Conservation (phyloP, 1,139 yeast genomes). For the Taphrina sp. region DNA sequence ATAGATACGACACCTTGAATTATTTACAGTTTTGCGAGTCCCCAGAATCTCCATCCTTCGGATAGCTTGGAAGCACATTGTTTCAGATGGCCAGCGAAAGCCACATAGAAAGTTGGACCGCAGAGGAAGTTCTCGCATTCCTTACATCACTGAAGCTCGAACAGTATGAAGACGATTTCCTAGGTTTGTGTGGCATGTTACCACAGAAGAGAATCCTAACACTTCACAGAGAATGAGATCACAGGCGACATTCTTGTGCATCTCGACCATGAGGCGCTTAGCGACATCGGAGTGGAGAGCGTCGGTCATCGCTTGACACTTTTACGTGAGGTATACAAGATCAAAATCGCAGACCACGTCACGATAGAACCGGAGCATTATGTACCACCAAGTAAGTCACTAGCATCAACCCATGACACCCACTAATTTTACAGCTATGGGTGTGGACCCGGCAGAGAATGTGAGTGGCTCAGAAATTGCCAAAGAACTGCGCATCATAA, state of each 20-base stretch:
- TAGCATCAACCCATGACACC: neutral
- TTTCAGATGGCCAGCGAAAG: constrained; percentile 1
- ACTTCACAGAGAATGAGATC: constrained; percentile 44
- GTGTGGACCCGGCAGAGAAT: constrained; percentile 8
- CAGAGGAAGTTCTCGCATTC: constrained; percentile 37
- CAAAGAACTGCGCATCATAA: constrained; percentile 37
- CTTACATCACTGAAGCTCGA: constrained; percentile 36
- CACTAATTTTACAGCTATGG: constrained; percentile 1
- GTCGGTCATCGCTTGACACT: constrained; percentile 49
- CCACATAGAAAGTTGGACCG: constrained; percentile 37
- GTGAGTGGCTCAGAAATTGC: constrained; percentile 5
- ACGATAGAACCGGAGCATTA: constrained; percentile 43
- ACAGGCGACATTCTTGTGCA: constrained; percentile 48
- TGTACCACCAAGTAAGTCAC: constrained; percentile 35
- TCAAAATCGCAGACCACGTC: constrained; percentile 41
- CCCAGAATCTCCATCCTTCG: too few relatives aligned
- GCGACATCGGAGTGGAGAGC: constrained; percentile 47
- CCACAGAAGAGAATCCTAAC: neutral
- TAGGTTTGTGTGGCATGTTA: constrained; percentile 1
- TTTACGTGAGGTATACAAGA: constrained; percentile 45
- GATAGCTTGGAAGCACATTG: too few relatives aligned
- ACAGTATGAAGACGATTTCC: constrained; percentile 36
- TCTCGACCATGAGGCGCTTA: constrained; percentile 46
- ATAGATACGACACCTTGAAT: too few relatives aligned
- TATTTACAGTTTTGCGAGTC: too few relatives aligned